Conservation (phyloP, 768 basidiomycete species). For the Phylloporus arenicola region DNA sequence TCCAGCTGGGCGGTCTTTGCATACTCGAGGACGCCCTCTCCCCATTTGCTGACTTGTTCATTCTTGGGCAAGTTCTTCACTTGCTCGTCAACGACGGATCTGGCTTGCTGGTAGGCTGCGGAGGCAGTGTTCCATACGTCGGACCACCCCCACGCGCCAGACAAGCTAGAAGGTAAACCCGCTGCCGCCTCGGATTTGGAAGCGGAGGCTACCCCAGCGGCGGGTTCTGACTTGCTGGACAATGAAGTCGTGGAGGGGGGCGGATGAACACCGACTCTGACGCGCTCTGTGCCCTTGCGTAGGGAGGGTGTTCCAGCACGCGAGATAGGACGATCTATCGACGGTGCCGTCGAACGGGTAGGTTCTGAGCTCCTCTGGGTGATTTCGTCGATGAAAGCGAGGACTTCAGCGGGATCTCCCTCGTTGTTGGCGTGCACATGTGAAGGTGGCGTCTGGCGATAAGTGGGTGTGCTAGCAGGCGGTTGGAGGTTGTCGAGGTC, state of each 20-base stretch:
- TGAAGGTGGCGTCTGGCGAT: constrained; percentile 19
- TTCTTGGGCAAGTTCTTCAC: constrained; percentile 84
- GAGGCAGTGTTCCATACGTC: constrained; percentile 87
- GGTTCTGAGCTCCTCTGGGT: constrained; percentile 86
- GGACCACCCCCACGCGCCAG: constrained; percentile 70
- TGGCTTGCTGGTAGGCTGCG: constrained; percentile 82
- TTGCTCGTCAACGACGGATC: constrained; percentile 85
- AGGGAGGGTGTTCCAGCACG: constrained; percentile 67
- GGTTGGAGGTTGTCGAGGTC: constrained; percentile 83
- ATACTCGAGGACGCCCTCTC: constrained; percentile 79
- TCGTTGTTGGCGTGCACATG: constrained; percentile 33
- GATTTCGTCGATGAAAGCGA: constrained; percentile 93
- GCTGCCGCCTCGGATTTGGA: constrained; percentile 17
- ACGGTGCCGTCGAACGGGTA: constrained; percentile 50
- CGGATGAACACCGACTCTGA: constrained; percentile 50
- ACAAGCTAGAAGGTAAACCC: constrained; percentile 7
- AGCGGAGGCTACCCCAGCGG: constrained; percentile 24
- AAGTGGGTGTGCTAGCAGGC: constrained; percentile 21
- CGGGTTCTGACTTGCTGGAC: constrained; percentile 27
- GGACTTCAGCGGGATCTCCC: constrained; percentile 74
- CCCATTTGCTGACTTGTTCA: constrained; percentile 85
- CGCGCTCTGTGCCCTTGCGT: constrained; percentile 73
- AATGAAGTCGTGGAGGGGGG: constrained; percentile 41
- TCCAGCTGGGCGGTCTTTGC: constrained; percentile 88
- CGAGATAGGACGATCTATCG: constrained; percentile 53